phyloP scores from a whole-genome alignment of 169 alveolate species.

The Plasmodium gallinaceum region DNA sequence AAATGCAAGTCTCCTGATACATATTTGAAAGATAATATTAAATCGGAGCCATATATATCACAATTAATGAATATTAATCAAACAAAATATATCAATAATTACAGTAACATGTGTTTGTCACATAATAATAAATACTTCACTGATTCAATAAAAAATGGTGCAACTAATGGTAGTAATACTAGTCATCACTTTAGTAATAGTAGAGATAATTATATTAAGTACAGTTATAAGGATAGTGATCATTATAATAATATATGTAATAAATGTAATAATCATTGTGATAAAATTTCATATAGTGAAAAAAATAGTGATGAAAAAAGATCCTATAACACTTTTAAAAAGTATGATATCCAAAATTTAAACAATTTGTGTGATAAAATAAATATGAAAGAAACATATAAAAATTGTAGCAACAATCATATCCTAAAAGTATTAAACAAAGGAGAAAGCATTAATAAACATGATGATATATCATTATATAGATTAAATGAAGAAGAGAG shows the following conservation, averaged over 20 bases:
- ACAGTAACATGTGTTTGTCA: background rate
- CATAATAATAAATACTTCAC: background rate
- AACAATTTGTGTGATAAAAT: background rate
- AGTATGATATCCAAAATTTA: background rate
- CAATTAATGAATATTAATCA: background rate
- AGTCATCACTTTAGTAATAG: background rate
- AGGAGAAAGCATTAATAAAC: slow-evolving; percentile 6
- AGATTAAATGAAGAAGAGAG: background rate
- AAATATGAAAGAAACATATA: background rate
- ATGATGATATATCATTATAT: background rate
- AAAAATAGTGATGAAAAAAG: background rate
- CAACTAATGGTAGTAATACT: background rate
- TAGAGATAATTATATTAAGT: background rate
- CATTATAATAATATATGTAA: background rate
- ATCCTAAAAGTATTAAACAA: background rate
- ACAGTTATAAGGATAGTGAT: background rate
- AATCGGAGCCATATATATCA: background rate
- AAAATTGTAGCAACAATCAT: background rate
- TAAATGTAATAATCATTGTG: background rate
- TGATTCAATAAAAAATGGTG: background rate
- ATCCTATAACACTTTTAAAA: background rate
- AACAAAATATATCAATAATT: slow-evolving; percentile 6
- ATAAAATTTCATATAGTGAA: slow-evolving; percentile 10
- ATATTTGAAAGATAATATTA: background rate
- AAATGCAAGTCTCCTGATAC: background rate